phyloP scores from a whole-genome alignment of 768 basidiomycete species.

The Amyloporia xantha region DNA sequence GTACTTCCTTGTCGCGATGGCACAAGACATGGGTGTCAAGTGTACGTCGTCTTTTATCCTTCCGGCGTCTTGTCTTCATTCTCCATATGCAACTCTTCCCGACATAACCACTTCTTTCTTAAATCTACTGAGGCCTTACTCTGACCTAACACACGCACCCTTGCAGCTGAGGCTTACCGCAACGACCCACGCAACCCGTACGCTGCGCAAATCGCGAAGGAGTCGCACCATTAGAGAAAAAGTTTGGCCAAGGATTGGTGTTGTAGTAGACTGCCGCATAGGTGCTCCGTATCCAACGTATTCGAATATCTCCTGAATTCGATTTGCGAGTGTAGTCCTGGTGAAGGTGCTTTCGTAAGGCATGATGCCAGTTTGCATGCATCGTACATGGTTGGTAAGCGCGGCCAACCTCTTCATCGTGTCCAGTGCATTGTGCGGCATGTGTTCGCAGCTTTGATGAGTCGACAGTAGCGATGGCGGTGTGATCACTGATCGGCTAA shows the following conservation, averaged over 20 bases:
- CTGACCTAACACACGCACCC: conserved; percentile 2
- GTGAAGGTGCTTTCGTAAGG: too few species aligned
- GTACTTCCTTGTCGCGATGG: conserved; percentile 57
- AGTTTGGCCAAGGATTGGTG: too few species aligned
- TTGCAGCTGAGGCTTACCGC: conserved; percentile 57
- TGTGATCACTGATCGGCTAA: too few species aligned
- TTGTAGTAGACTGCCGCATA: neutral
- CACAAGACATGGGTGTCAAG: conserved; percentile 63
- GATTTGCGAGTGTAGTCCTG: neutral
- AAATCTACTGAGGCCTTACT: neutral
- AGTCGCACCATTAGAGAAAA: conserved; percentile 27
- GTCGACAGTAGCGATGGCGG: too few species aligned
- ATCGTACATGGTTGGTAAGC: too few species aligned
- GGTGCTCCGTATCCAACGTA: neutral
- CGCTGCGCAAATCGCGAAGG: conserved; percentile 67
- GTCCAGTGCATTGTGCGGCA: too few species aligned
- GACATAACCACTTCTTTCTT: neutral
- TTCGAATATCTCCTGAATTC: neutral
- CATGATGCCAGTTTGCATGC: too few species aligned
- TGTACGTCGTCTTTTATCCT: conserved; percentile 44
- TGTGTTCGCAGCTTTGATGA: too few species aligned
- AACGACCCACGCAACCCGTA: conserved; percentile 82
- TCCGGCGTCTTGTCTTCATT: neutral
- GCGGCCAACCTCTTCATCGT: too few species aligned
- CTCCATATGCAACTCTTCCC: neutral